Evolutionary conservation across 2,329 filamentous ascomycete species (phyloP).

Genomic region (Colletotrichum tropicicola): DNA sequence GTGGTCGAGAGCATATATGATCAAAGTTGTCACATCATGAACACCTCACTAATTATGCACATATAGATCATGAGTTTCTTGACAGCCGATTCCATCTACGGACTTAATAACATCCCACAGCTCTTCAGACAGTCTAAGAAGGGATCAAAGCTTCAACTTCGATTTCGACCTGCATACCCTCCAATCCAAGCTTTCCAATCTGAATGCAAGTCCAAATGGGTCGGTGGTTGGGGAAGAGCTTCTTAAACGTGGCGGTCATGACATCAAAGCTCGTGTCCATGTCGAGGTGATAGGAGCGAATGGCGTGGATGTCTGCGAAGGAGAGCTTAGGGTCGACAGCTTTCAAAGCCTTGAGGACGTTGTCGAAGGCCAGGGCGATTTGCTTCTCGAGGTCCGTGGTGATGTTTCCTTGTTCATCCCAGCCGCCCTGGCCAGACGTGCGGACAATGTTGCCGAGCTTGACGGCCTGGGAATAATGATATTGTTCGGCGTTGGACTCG

Average conservation of each 20-base stretch:
- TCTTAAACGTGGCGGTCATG: constrained; percentile 56
- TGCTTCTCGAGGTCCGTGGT: constrained; percentile 42
- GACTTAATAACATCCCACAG: too few relatives aligned
- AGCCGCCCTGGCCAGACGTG: constrained; percentile 38
- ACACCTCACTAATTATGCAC: too few relatives aligned
- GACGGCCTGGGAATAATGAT: constrained; percentile 39
- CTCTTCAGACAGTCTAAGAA: neutral
- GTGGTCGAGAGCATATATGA: too few relatives aligned
- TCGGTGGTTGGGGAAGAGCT: constrained; percentile 60
- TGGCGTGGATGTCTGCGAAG: constrained; percentile 37
- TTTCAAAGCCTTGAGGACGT: constrained; percentile 35
- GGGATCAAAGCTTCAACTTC: constrained; percentile 55
- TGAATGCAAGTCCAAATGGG: constrained; percentile 64
- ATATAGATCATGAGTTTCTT: too few relatives aligned
- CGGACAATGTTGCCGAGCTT: constrained; percentile 36
- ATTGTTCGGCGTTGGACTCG: constrained; percentile 33
- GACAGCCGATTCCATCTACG: too few relatives aligned
- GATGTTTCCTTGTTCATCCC: constrained; percentile 32
- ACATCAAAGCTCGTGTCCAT: constrained; percentile 39
- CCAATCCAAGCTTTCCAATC: constrained; percentile 54
- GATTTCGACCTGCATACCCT: constrained; percentile 66
- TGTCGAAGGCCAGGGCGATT: constrained; percentile 47
- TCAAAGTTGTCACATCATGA: too few relatives aligned
- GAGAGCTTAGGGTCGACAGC: constrained; percentile 41
- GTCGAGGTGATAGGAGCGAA: constrained; percentile 37